Percentiles rank a stretch among this genome's conserved stretches.
phyloP scores from a whole-genome alignment of 2,329 filamentous ascomycete genomes.

The Juglanconis sp. region DNA sequence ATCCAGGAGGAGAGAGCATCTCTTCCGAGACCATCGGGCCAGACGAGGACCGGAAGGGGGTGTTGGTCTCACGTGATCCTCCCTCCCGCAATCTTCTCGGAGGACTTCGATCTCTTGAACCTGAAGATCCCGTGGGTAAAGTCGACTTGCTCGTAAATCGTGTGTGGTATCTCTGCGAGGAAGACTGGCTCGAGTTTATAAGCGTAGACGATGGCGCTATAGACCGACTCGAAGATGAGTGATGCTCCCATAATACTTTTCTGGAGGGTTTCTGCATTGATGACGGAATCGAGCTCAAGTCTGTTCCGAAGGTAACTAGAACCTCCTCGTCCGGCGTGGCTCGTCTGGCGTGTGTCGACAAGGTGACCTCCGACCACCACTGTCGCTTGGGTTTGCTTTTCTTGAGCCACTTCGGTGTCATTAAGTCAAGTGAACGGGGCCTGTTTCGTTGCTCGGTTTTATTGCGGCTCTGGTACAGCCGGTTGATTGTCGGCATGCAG shows the following conservation, averaged over 20 bases:
- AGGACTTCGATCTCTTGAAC: neutral
- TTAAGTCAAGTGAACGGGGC: neutral
- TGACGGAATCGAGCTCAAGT: neutral
- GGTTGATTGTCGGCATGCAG: slow-evolving; percentile 1
- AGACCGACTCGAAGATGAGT: no score
- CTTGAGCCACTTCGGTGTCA: neutral
- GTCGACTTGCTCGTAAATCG: neutral
- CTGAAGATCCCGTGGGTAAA: neutral
- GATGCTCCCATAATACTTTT: no score
- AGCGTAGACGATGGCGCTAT: no score
- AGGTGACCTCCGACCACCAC: neutral
- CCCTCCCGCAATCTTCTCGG: neutral
- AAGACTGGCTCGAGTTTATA: neutral
- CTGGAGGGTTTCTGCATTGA: no score
- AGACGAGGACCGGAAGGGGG: neutral
- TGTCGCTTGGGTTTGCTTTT: neutral
- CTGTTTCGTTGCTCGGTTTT: neutral
- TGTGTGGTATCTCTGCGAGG: neutral
- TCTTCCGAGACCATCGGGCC: neutral
- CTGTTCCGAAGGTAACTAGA: neutral
- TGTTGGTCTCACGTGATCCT: neutral
- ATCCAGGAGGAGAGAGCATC: neutral
- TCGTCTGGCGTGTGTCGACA: neutral
- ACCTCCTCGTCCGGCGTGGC: neutral
- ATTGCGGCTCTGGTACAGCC: neutral